These are phyloP conservation scores for Orbilia ellipsospora DNA, from an alignment of 2,329 filamentous ascomycete genomes.

Conservation along the genomic window DNA sequence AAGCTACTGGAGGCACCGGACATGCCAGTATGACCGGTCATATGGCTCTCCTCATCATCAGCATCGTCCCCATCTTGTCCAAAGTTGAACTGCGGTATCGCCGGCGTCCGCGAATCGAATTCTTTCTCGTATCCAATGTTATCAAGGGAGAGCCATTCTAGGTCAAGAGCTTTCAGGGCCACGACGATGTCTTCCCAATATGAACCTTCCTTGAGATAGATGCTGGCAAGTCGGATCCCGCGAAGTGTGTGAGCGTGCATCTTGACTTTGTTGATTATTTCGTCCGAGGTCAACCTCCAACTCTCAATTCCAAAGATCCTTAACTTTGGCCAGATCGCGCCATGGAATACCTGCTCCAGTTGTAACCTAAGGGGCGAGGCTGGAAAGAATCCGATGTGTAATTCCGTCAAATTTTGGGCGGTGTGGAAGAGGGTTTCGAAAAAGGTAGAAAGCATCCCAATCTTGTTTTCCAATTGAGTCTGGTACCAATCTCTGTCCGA, in stretches of 20 bases:
- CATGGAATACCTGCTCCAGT: slow-evolving; percentile 72
- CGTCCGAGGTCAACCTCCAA: slow-evolving; percentile 71
- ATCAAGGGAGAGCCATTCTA: slow-evolving; percentile 72
- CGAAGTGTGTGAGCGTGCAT: slow-evolving; percentile 70
- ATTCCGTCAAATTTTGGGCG: slow-evolving; percentile 71
- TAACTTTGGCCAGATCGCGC: slow-evolving; percentile 71
- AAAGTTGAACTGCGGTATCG: slow-evolving; percentile 57
- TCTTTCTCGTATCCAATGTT: slow-evolving; percentile 59
- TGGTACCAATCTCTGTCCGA: slow-evolving; percentile 63
- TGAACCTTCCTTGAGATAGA: slow-evolving; percentile 71
- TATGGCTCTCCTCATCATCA: slow-evolving; percentile 56
- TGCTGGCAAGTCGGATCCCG: slow-evolving; percentile 70
- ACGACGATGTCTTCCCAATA: slow-evolving; percentile 72
- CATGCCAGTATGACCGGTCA: slow-evolving; percentile 38
- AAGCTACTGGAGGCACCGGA: slow-evolving; percentile 51
- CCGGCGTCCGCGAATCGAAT: slow-evolving; percentile 56
- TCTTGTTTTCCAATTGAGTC: slow-evolving; percentile 66
- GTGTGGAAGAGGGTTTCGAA: slow-evolving; percentile 71
- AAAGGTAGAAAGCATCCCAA: slow-evolving; percentile 69
- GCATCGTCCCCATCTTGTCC: slow-evolving; percentile 55
- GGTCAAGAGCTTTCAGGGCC: slow-evolving; percentile 68
- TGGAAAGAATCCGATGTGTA: slow-evolving; percentile 74
- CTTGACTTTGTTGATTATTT: slow-evolving; percentile 70
- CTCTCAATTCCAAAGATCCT: slow-evolving; percentile 74
- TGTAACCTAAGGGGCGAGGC: slow-evolving; percentile 69